These are phyloP conservation scores for Didymella segeticola DNA, from an alignment of 2,329 filamentous ascomycete genomes.

Conservation along the genomic window DNA sequence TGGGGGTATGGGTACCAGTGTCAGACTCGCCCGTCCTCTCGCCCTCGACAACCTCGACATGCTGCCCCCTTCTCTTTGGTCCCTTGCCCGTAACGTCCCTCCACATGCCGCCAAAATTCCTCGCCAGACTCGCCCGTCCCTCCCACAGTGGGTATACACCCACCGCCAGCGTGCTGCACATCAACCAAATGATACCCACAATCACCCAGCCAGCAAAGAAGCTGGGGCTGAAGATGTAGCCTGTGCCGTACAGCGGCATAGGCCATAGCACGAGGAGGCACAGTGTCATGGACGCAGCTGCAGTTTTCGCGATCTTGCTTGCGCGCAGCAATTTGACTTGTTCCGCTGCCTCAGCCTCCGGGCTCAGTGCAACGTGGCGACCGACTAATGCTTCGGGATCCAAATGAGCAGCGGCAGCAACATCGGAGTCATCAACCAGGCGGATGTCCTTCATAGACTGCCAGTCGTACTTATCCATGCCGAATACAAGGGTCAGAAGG, in stretches of 20 bases:
- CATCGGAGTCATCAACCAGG: constrained; percentile 76
- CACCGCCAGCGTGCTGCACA: constrained; percentile 74
- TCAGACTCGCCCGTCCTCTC: constrained; percentile 24
- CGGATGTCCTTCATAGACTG: constrained; percentile 80
- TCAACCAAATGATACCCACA: constrained; percentile 74
- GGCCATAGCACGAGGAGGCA: constrained; percentile 83
- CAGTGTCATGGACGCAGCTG: constrained; percentile 70
- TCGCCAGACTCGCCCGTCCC: constrained; percentile 47
- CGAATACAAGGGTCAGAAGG: constrained; percentile 72
- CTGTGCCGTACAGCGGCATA: constrained; percentile 84
- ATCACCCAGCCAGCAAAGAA: constrained; percentile 86
- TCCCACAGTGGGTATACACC: constrained; percentile 84
- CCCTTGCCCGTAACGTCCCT: constrained; percentile 36
- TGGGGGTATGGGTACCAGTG: constrained; percentile 29
- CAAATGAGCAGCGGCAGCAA: constrained; percentile 66
- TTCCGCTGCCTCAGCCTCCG: constrained; percentile 47
- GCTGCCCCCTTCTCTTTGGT: constrained; percentile 7
- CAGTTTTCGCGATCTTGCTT: constrained; percentile 60
- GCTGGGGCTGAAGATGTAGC: constrained; percentile 79
- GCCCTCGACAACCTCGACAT: constrained; percentile 24
- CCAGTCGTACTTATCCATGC: constrained; percentile 82
- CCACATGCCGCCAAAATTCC: constrained; percentile 38
- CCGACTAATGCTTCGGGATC: constrained; percentile 66
- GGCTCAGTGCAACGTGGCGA: constrained; percentile 35
- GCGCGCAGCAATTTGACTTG: constrained; percentile 52